Evolutionary conservation across 2,329 filamentous ascomycete genomes (phyloP).

Genomic region (Ophiobolus disseminans): DNA sequence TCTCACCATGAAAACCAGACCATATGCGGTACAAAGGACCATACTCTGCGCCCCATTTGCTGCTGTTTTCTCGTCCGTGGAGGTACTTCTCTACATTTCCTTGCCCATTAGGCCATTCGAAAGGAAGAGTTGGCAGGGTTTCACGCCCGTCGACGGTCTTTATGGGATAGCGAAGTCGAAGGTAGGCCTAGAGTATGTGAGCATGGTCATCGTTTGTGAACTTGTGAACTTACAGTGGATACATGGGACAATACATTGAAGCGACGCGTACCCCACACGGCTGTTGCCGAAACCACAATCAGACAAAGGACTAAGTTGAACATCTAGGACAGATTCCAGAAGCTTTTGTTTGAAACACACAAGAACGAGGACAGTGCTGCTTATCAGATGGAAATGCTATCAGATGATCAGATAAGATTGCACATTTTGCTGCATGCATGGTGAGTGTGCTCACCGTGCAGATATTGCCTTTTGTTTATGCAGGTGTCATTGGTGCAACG

Average conservation of each 20-base stretch:
- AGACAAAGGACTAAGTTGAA: not conserved
- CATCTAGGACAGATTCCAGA: not conserved
- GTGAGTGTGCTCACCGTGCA: no score
- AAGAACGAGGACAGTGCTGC: no score
- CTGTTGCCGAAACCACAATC: not conserved
- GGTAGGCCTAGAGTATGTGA: slow-evolving; percentile 5
- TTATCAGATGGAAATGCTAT: slow-evolving; percentile 1
- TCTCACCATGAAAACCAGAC: slow-evolving; percentile 48
- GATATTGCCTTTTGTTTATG: no score
- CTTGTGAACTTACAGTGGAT: slow-evolving; percentile 2
- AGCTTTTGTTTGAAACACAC: no score
- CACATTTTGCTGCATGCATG: not conserved
- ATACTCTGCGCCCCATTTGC: slow-evolving; percentile 41
- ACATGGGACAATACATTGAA: slow-evolving; percentile 2
- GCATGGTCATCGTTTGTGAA: not conserved
- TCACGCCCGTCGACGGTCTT: slow-evolving; percentile 5
- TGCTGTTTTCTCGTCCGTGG: slow-evolving; percentile 42
- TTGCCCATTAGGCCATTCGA: slow-evolving; percentile 28
- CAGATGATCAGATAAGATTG: slow-evolving; percentile 16
- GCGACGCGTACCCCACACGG: not conserved
- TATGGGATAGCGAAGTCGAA: slow-evolving; percentile 14
- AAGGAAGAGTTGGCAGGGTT: slow-evolving; percentile 19
- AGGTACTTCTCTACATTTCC: slow-evolving; percentile 54
- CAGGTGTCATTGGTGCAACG: no score
- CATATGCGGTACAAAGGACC: slow-evolving; percentile 50